phyloP scores from a whole-genome alignment of 2,329 filamentous ascomycete species.

The Shiraia bambusicola region DNA sequence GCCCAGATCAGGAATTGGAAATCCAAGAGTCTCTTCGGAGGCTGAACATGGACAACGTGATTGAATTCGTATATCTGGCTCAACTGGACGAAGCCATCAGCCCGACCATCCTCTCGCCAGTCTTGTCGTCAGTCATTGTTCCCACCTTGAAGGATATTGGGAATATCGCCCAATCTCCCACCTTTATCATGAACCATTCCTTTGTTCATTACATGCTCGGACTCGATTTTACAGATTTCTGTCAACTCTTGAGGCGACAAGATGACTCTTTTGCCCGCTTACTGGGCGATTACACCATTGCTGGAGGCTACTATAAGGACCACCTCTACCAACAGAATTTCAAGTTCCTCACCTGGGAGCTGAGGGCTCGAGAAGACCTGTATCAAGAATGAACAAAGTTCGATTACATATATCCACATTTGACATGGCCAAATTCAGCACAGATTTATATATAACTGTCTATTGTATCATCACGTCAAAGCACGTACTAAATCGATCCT shows the following conservation, averaged over 20 bases:
- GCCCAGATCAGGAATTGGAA: slow-evolving; percentile 15
- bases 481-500: slow-evolving; percentile 24
- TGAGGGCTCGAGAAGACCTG: slow-evolving; percentile 21
- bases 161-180: slow-evolving; percentile 11
- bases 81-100: slow-evolving; percentile 8
- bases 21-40: slow-evolving; percentile 13
- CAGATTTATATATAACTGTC: neutral
- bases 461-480: slow-evolving; percentile 28
- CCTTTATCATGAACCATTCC: slow-evolving; percentile 23
- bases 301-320: slow-evolving; percentile 16
- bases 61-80: slow-evolving; percentile 23
- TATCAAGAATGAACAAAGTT: neutral
- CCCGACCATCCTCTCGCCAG: slow-evolving; percentile 10
- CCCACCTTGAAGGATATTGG: slow-evolving; percentile 23
- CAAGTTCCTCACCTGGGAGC: slow-evolving; percentile 26
- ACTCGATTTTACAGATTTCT: slow-evolving; percentile 20
- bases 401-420: neutral
- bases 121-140: slow-evolving; percentile 18
- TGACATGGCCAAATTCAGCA: neutral
- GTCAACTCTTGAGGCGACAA: slow-evolving; percentile 24
- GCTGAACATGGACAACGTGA: slow-evolving; percentile 10
- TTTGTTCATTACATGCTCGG: slow-evolving; percentile 23
- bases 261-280: slow-evolving; percentile 19
- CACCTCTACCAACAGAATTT: slow-evolving; percentile 21
- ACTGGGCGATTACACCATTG: slow-evolving; percentile 24